Conservation (phyloP, 2,329 filamentous ascomycete species). For the Aulographum hederae region DNA sequence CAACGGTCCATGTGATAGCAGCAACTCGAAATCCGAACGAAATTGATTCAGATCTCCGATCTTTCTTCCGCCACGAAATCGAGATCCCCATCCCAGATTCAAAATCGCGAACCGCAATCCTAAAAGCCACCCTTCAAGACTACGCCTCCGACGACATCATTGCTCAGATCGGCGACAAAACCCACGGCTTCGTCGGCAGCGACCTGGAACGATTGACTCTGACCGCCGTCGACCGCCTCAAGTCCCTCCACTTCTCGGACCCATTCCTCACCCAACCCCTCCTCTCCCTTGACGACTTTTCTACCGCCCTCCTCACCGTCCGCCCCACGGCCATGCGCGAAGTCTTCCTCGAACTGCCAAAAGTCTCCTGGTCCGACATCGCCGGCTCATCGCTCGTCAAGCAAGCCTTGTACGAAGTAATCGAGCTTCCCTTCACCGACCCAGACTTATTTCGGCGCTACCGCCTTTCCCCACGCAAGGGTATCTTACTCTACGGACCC, state of each 20-base stretch:
- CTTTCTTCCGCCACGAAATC: constrained; percentile 49
- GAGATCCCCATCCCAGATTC: constrained; percentile 63
- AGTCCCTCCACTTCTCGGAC: constrained; percentile 7
- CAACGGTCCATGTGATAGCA: constrained; percentile 53
- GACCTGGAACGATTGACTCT: constrained; percentile 53
- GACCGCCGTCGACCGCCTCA: constrained; percentile 26
- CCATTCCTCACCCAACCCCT: background rate
- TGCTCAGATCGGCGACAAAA: constrained; percentile 47
- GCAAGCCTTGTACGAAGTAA: constrained; percentile 34
- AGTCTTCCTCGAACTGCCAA: constrained; percentile 73
- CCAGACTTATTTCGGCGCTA: constrained; percentile 31
- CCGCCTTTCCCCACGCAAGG: constrained; percentile 48
- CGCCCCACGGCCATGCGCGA: constrained; percentile 76
- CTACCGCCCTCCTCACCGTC: constrained; percentile 47
- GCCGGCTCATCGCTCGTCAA: constrained; percentile 71
- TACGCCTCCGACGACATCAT: constrained; percentile 29
- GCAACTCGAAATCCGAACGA: constrained; percentile 56
- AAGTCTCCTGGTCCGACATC: constrained; percentile 72
- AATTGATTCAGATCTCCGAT: constrained; percentile 51
- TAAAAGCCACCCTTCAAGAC: constrained; percentile 40
- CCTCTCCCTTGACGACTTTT: constrained; percentile 33
- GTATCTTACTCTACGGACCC: constrained; percentile 76
- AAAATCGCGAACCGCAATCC: constrained; percentile 51
- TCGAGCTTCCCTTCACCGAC: constrained; percentile 34
- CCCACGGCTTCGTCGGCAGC: constrained; percentile 71